Conservation (phyloP, 257 asterid species). For the Solanum corneliomulleri region DNA sequence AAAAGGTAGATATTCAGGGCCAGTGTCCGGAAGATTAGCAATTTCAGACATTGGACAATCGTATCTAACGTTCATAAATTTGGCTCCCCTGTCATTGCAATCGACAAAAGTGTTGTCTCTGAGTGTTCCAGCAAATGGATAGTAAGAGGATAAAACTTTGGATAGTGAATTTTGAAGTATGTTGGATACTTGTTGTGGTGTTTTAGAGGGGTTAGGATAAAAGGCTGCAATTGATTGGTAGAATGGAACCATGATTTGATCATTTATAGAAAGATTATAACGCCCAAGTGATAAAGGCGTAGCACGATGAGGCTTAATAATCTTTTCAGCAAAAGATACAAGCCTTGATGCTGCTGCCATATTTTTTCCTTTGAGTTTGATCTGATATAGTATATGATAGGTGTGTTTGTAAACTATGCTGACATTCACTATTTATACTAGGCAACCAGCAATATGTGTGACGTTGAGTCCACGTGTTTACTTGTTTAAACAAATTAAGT, state of each 20-base stretch:
- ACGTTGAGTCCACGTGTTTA: no score
- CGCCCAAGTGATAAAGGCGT: background rate
- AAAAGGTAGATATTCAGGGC: background rate
- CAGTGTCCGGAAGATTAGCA: background rate
- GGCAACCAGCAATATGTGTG: no score
- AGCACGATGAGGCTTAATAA: background rate
- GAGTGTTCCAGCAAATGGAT: conserved; percentile 7
- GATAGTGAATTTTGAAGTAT: background rate
- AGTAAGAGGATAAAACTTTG: background rate
- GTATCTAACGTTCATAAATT: background rate
- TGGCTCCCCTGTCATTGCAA: background rate
- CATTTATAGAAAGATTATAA: background rate
- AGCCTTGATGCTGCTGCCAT: no score
- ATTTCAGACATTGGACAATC: background rate
- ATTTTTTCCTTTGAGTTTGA: no score
- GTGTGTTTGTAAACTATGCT: no score
- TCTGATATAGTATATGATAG: no score
- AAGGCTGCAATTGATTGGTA: background rate
- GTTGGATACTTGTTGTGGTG: background rate
- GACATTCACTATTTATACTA: no score
- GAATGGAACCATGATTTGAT: background rate
- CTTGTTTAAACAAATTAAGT: no score
- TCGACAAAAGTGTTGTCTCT: background rate
- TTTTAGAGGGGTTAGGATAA: background rate
- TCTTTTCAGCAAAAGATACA: no score